Evolutionary conservation across 2,329 filamentous ascomycete species (phyloP), one percentile per base, ranked within the genome.

Genomic region (Claviceps citrina): DNA sequence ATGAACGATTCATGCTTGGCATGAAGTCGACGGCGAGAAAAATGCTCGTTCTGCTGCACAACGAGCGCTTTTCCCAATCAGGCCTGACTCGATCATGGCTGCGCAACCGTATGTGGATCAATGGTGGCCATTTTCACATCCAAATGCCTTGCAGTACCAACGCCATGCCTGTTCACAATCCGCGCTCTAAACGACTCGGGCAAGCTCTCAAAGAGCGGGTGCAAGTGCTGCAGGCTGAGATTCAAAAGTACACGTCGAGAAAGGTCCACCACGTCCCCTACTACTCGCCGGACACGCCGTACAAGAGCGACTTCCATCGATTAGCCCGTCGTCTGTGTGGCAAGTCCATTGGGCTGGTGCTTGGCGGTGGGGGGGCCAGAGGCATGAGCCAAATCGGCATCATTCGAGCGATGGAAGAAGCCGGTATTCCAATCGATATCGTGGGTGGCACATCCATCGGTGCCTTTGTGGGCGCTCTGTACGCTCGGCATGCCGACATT

Each of bases 1-100:
- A 96, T 50, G 91, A 98, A 58, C 76, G 91, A 3, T 95, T 98
- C 56, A 74, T 98, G 54, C 71, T 98, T 13, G 93, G 91, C 1
- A 95, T 93, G 69, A 96, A 98, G 59, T 95, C 89, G 0, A 98
- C 91, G 0, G 89, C 91, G 0, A 74, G 89, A 38, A 98, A 96
- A 57, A 84, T 93, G 46, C 67, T 98, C 3, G 86, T 98, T 1
- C 64, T 98, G 19, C 64, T 98, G 3, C 93, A 98, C 56, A 68
- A 82, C 0, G 91, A 98, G 51, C 74, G 87, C 37, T 96, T 87
- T 58, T 93, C 84, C 32, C 70, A 74, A 0, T 79, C 86, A 4
- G 91, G 91, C 0, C 59, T 94, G 27, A 95, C 91, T 0, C 70
- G 91, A 38, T 76, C 81, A 25, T 98, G 91, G 91, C 64, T 98